Evolutionary conservation across 257 asterid species (phyloP).

Genomic region (Mentha longifolia): DNA sequence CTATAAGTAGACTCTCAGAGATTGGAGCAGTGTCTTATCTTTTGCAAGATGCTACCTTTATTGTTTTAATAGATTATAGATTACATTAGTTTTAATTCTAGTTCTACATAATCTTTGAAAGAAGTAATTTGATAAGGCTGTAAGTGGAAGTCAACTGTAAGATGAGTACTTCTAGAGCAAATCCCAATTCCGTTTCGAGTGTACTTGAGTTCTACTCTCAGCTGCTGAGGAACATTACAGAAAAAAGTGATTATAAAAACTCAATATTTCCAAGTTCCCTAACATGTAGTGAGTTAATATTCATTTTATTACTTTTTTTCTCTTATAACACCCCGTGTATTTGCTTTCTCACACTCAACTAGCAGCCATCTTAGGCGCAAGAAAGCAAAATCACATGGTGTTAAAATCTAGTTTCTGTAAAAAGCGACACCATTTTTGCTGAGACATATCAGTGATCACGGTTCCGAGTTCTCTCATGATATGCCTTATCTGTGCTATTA

Average conservation of each 20-base stretch:
- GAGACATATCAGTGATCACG: neutral
- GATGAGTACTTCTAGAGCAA: neutral
- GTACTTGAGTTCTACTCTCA: neutral
- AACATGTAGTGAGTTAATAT: neutral
- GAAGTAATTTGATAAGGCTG: neutral
- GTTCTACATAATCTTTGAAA: neutral
- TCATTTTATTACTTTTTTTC: neutral
- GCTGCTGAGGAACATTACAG: neutral
- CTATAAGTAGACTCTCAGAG: neutral
- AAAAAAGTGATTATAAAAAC: neutral
- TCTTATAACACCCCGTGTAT: neutral
- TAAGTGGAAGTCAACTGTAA: neutral
- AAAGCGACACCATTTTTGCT: neutral
- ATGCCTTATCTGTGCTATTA: neutral
- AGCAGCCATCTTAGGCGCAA: neutral
- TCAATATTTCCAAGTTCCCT: neutral
- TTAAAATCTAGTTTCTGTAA: neutral
- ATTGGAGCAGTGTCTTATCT: neutral
- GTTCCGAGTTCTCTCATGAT: neutral
- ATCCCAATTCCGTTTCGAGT: neutral
- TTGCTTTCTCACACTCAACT: neutral
- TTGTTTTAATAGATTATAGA: neutral
- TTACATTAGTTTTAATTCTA: neutral
- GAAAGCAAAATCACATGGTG: neutral
- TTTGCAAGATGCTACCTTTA: neutral